Conservation (phyloP, 331 rosid species). For the Malus hybrid region DNA sequence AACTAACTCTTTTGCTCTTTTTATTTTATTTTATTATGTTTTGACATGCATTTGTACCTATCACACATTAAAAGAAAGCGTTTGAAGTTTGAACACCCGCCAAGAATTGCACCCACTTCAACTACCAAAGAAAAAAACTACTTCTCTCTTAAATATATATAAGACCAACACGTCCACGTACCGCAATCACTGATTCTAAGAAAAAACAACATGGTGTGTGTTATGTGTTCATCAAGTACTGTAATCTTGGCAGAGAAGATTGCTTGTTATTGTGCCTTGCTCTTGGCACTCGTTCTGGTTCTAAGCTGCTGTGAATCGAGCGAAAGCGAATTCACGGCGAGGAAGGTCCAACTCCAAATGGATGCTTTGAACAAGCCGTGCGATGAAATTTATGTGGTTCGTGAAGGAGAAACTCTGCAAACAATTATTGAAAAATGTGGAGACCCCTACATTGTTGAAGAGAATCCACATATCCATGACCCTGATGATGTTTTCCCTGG, state of each 20-base stretch:
- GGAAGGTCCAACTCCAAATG: not conserved
- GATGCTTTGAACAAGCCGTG: conserved; percentile 26
- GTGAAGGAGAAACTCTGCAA: conserved; percentile 79
- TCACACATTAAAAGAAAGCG: conserved; percentile 27
- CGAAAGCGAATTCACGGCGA: conserved; percentile 16
- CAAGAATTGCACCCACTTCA: conserved; percentile 38
- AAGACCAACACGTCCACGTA: not conserved
- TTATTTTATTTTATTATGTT: not conserved
- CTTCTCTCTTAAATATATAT: not conserved
- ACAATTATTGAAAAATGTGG: conserved; percentile 70
- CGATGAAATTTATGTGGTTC: conserved; percentile 77
- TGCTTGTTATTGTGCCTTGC: conserved; percentile 47
- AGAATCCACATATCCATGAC: conserved; percentile 83
- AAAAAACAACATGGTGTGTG: conserved; percentile 20
- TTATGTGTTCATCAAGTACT: conserved; percentile 22
- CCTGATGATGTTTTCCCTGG: conserved; percentile 85
- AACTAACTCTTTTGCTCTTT: conserved; percentile 23
- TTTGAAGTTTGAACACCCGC: conserved; percentile 42
- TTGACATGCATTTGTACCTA: conserved; percentile 32
- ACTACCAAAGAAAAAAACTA: conserved; percentile 29
- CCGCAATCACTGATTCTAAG: too few relatives aligned
- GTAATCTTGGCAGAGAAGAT: conserved; percentile 39
- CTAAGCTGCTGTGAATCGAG: conserved; percentile 41
- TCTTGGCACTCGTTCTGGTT: conserved; percentile 45
- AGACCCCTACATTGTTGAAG: conserved; percentile 71